Conservation (phyloP, 2,329 filamentous ascomycete genomes). For the Nigrograna mackinnonii region DNA sequence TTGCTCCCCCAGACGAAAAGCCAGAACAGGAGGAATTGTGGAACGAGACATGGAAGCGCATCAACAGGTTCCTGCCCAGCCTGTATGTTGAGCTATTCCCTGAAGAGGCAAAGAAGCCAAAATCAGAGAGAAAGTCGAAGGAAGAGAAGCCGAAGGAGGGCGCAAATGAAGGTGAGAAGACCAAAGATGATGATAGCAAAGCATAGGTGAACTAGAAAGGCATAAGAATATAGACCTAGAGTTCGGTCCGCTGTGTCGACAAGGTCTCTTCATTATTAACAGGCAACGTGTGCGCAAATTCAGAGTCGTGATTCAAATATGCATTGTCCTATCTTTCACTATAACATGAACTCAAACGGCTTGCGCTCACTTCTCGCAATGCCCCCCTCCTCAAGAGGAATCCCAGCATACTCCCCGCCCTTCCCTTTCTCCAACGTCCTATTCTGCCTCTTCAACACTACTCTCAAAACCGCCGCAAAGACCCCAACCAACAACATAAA, state of each 20-base stretch:
- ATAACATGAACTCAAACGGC: conserved; percentile 35
- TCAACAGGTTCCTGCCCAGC: conserved; percentile 63
- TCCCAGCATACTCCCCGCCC: conserved; percentile 24
- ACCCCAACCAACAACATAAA: conserved; percentile 54
- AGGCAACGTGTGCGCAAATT: no score
- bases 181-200: conserved; percentile 16
- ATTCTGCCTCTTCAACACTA: conserved; percentile 40
- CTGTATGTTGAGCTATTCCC: conserved; percentile 65
- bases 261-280: no score
- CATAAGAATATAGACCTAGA: no score
- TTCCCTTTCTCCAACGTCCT: conserved; percentile 8
- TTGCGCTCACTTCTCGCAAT: conserved; percentile 12
- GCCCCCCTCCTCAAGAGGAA: conserved; percentile 27
- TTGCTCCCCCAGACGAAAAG: conserved; percentile 68
- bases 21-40: conserved; percentile 58
- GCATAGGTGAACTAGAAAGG: no score
- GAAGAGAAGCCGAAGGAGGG: no score
- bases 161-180: no score
- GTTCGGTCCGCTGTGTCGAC: no score
- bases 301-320: no score
- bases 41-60: conserved; percentile 63
- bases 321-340: no score
- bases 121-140: conserved; percentile 15
- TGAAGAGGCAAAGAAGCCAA: conserved; percentile 41
- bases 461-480: conserved; percentile 47